A percentile compares a stretch with the other conserved stretches of the same genome.
Evolutionary conservation across 129 eudicot genomes (phyloP).

Genomic region (Rutidosis leptorrhynchoides): DNA sequence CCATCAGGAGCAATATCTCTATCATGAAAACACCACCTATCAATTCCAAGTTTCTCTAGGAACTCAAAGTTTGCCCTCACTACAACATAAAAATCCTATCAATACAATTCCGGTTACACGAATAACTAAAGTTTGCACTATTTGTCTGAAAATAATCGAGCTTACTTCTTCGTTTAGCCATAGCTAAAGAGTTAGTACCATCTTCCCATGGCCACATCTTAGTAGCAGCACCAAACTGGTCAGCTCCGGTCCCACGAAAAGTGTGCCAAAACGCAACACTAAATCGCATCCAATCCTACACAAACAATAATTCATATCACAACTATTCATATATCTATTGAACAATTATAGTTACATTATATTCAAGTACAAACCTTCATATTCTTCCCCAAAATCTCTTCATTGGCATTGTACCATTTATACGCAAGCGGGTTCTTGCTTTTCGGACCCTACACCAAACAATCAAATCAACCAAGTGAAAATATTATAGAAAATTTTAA

Average conservation of each 20-base stretch:
- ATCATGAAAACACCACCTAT: conserved; percentile 95
- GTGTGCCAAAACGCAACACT: conserved; percentile 99
- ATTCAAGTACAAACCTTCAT: conserved; percentile 62
- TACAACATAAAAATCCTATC: conserved; percentile 20
- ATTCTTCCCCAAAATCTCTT: conserved; percentile 91
- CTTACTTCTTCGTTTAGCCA: conserved; percentile 99
- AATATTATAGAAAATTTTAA: not conserved
- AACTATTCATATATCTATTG: not conserved
- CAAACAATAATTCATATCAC: conserved; percentile 2
- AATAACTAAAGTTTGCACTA: not conserved
- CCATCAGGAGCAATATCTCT: conserved; percentile 99
- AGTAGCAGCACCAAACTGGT: conserved; percentile 89
- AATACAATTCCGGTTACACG: not conserved
- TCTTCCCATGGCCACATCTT: conserved; percentile 99
- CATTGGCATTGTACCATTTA: conserved; percentile 87
- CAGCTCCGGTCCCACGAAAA: conserved; percentile 96
- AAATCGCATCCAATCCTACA: conserved; percentile 94
- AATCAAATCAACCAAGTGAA: not conserved
- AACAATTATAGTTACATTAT: too few relatives aligned
- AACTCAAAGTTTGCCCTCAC: conserved; percentile 99
- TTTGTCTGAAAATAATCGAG: not conserved
- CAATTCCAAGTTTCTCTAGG: conserved; percentile 90
- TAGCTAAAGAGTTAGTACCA: conserved; percentile 85
- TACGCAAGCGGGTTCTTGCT: conserved; percentile 80
- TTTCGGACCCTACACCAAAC: conserved; percentile 64